Percentiles rank a stretch among this genome's conserved stretches.
These are phyloP conservation scores for Multifurca ochricompacta DNA, from an alignment of 768 basidiomycete genomes.

Conservation along the genomic window DNA sequence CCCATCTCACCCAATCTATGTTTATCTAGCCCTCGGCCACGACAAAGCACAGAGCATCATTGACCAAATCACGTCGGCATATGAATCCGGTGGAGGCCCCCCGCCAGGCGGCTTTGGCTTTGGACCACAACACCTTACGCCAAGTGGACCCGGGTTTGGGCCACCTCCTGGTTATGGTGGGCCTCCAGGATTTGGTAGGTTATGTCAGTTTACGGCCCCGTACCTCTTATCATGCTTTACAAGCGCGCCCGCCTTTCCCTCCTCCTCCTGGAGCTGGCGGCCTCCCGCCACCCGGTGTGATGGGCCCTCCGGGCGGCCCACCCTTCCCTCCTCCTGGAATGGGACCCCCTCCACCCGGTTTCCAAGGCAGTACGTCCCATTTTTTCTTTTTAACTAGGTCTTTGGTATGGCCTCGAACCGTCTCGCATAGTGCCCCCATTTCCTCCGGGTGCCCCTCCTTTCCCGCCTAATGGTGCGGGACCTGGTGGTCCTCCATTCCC, in stretches of 20 bases:
- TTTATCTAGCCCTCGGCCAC: constrained; percentile 64
- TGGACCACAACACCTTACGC: constrained; percentile 68
- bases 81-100: constrained; percentile 79
- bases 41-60: constrained; percentile 98
- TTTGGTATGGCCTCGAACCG: background rate
- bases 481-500: constrained; percentile 27
- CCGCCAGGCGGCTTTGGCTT: constrained; percentile 86
- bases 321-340: constrained; percentile 63
- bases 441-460: constrained; percentile 35
- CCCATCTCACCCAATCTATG: constrained; percentile 15
- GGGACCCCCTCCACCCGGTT: constrained; percentile 34
- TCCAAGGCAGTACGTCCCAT: constrained; percentile 39
- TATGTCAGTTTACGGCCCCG: background rate
- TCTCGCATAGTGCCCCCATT: constrained; percentile 35
- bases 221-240: background rate
- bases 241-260: constrained; percentile 65
- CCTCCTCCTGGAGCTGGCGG: constrained; percentile 34
- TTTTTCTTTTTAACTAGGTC: background rate
- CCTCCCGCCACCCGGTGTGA: constrained; percentile 40
- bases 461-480: constrained; percentile 31
- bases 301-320: constrained; percentile 52
- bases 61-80: constrained; percentile 93
- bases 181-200: constrained; percentile 18
- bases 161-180: constrained; percentile 47
- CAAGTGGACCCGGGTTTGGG: constrained; percentile 35